Base-by-base conservation (phyloP, 495 filamentous ascomycete species). In the Penicillium cosmopolitanum region DNA sequence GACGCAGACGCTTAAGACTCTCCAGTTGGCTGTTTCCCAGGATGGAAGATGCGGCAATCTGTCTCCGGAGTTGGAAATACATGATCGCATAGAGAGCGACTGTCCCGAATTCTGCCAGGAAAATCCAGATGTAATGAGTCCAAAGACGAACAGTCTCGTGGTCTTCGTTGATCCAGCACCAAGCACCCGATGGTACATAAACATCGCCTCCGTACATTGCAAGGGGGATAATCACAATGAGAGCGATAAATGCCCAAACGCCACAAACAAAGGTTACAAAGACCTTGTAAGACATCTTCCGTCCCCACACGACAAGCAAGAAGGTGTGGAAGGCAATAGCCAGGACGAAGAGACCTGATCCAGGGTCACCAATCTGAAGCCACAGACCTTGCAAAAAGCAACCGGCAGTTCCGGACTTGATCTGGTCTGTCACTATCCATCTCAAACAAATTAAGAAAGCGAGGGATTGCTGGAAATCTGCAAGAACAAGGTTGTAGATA, bases 111-210 rank as follows among this genome's bases (percentile, higher is more conserved):
- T 91, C 83, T 53, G 83, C 77, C 47, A 91, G 71, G 73, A 92
- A 91, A 71, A 92, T 89, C 83, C 87, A 93, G 61, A 92, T 79
- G 66, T 93, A 93, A 64, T 93, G 90, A 18, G 87, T 82, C 78
- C 82, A 85, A 1, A 93, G 81, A 60, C 89, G 89, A 42, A 85
- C 75, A 6, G 69, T 63, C 56, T 85, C 80, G 70, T 85, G 90
- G 1, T 79, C 69, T 40, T 77, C 68, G 62, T 82, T 87, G 34
- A 92, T 82, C 89, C 89, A 91, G 71, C 89, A 92, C 89, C 87
- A 91, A 38, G 84, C 82, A 12, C 82, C 79, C 1, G 87, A 84
- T 11, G 85, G 77, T 16, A 85, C 80, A 51, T 84, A 89, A 40
- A 86, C 84, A n/a, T 83, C 79, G 3, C 75, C 73, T 4, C 85